Evolutionary conservation across 495 filamentous ascomycete genomes (phyloP).

Genomic region (Barbatosphaeria neglecta): DNA sequence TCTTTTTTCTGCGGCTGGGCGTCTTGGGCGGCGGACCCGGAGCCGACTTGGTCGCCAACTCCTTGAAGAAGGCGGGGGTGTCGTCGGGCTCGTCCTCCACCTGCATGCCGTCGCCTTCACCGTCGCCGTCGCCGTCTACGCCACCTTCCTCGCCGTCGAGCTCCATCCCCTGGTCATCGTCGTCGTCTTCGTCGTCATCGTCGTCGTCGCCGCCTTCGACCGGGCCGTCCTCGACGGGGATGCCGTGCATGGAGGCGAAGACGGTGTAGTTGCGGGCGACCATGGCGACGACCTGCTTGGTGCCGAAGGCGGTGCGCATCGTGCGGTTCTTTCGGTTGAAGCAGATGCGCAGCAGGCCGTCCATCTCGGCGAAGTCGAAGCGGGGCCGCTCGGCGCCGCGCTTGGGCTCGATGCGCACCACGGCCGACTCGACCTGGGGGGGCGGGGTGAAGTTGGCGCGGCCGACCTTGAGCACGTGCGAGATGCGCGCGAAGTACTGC

Average conservation of each 20-base stretch:
- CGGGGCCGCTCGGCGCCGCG: conserved; percentile 59
- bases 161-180: conserved; percentile 44
- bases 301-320: conserved; percentile 59
- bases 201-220: conserved; percentile 23
- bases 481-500: conserved; percentile 75
- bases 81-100: conserved; percentile 33
- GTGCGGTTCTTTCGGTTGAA: conserved; percentile 60
- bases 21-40: conserved; percentile 37
- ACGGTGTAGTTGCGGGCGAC: conserved; percentile 69
- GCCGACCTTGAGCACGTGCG: conserved; percentile 55
- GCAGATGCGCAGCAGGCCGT: conserved; percentile 72
- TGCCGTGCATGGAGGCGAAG: conserved; percentile 75
- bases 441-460: conserved; percentile 93
- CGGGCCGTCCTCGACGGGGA: conserved; percentile 62
- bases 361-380: conserved; percentile 89
- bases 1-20: conserved; percentile 50
- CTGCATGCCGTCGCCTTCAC: conserved; percentile 33
- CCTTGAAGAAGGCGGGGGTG: conserved; percentile 68
- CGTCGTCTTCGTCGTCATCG: conserved; percentile 40
- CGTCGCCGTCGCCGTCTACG: conserved; percentile 41
- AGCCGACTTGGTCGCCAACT: conserved; percentile 39
- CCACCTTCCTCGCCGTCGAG: conserved; percentile 39
- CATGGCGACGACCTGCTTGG: conserved; percentile 66
- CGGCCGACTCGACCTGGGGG: conserved; percentile 77
- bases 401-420: conserved; percentile 68